phyloP scores from a whole-genome alignment of 371 early-diverging fungal genomes.

The Actinomortierella wolfii region DNA sequence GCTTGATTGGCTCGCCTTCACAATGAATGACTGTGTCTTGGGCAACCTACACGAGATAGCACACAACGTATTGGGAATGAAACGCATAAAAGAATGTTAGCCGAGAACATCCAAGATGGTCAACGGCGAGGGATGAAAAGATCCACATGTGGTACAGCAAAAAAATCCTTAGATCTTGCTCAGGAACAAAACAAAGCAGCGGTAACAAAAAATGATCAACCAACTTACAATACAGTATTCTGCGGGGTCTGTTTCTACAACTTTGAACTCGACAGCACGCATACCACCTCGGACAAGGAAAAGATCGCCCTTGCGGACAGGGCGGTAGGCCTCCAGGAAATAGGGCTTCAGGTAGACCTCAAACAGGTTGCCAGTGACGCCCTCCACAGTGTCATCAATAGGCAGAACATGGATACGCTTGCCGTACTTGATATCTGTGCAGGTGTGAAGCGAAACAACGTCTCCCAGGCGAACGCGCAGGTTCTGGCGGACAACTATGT shows the following conservation, averaged over 20 bases:
- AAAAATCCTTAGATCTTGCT: not conserved
- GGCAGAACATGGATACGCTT: constrained; percentile 96
- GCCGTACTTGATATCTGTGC: constrained; percentile 96
- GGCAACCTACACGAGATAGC: constrained; percentile 66
- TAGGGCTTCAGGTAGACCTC: constrained; percentile 98
- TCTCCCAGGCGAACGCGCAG: constrained; percentile 98
- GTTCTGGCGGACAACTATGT: constrained; percentile 93
- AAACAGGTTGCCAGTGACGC: constrained; percentile 96
- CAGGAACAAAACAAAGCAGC: constrained; percentile 1
- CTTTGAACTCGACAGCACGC: constrained; percentile 99
- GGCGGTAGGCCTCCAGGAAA: constrained; percentile 96
- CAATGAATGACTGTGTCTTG: constrained; percentile 98
- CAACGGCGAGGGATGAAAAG: too few species aligned
- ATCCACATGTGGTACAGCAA: constrained; percentile 13
- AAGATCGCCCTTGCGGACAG: constrained; percentile 93
- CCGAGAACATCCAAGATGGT: too few species aligned
- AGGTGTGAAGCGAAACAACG: constrained; percentile 95
- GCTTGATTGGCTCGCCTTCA: constrained; percentile 97
- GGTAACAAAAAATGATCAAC: constrained; percentile 1
- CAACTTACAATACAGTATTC: constrained; percentile 95
- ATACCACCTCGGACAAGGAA: constrained; percentile 97
- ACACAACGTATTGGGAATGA: constrained; percentile 2
- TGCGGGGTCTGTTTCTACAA: constrained; percentile 95
- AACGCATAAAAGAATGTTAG: constrained; percentile 1
- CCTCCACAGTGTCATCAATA: constrained; percentile 98